phyloP scores from a whole-genome alignment of 2,329 filamentous ascomycete genomes.

The Myriosclerotinia scirpicola region DNA sequence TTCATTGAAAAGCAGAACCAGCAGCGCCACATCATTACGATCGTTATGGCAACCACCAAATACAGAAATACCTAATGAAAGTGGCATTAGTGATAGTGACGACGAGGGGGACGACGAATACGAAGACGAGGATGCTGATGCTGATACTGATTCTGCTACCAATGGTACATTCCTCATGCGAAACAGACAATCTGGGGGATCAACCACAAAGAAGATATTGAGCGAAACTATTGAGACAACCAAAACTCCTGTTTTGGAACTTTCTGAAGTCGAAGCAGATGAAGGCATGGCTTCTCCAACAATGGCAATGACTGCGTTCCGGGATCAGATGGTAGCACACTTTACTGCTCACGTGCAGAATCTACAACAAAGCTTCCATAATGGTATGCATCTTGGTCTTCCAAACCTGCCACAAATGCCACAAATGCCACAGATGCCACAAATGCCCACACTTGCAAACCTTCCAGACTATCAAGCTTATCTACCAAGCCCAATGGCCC shows the following conservation, averaged over 20 bases:
- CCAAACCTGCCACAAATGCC: conserved; percentile 60
- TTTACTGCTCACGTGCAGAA: conserved; percentile 48
- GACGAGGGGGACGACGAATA: conserved; percentile 47
- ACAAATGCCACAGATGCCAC: conserved; percentile 50
- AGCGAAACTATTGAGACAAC: conserved; percentile 27
- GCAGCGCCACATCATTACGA: conserved; percentile 65
- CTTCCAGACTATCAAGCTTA: conserved; percentile 73
- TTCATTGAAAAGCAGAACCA: conserved; percentile 59
- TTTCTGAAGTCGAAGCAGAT: conserved; percentile 29
- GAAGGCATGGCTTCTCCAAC: conserved; percentile 51
- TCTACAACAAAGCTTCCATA: conserved; percentile 61
- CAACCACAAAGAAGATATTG: conserved; percentile 34
- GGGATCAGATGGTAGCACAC: conserved; percentile 68
- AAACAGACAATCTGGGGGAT: conserved; percentile 34
- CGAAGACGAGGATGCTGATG: conserved; percentile 42
- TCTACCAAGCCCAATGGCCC: conserved; percentile 61
- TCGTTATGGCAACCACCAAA: conserved; percentile 63
- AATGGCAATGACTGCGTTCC: conserved; percentile 66
- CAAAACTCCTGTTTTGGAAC: conserved; percentile 34
- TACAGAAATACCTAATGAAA: conserved; percentile 42
- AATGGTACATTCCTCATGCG: conserved; percentile 42
- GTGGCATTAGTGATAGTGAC: conserved; percentile 47
- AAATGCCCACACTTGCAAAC: conserved; percentile 54
- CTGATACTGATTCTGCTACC: conserved; percentile 34
- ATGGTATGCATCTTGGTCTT: conserved; percentile 55